Conservation (phyloP, 306 rosid species). For the Vigna hirtella region DNA sequence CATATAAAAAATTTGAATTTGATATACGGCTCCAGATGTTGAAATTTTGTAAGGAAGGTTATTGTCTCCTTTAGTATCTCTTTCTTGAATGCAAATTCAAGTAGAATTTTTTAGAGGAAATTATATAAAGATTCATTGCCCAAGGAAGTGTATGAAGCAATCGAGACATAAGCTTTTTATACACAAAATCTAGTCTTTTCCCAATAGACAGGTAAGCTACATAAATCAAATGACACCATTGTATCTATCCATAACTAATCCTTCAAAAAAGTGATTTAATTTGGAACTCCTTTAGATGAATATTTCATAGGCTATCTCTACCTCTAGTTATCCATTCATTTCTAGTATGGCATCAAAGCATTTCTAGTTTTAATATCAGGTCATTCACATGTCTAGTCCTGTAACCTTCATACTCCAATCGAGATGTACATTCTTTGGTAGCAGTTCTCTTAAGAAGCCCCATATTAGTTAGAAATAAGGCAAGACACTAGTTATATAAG, state of each 20-base stretch:
- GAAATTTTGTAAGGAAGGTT: not conserved
- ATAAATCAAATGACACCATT: not conserved
- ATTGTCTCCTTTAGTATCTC: not conserved
- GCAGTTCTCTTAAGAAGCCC: not conserved
- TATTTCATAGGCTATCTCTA: not conserved
- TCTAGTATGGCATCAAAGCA: not conserved
- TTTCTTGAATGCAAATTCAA: not conserved
- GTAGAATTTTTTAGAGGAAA: not conserved
- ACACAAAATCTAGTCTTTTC: not conserved
- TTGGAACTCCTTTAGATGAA: constrained; percentile 2
- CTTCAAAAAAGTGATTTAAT: not conserved
- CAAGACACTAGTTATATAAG: not conserved
- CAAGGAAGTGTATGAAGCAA: not conserved
- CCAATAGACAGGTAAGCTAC: not conserved
- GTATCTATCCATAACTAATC: not conserved
- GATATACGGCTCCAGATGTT: not conserved
- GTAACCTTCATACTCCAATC: not conserved
- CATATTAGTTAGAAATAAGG: not conserved
- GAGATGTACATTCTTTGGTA: not conserved
- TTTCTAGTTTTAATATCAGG: not conserved
- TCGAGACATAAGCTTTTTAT: not conserved
- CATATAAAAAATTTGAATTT: not conserved
- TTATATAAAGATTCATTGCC: not conserved
- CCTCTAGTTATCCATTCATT: not conserved
- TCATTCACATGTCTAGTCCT: not conserved